Conservation (phyloP, 1,284 basidiomycete genomes). For the Mycosarcoma mackinlayi region DNA sequence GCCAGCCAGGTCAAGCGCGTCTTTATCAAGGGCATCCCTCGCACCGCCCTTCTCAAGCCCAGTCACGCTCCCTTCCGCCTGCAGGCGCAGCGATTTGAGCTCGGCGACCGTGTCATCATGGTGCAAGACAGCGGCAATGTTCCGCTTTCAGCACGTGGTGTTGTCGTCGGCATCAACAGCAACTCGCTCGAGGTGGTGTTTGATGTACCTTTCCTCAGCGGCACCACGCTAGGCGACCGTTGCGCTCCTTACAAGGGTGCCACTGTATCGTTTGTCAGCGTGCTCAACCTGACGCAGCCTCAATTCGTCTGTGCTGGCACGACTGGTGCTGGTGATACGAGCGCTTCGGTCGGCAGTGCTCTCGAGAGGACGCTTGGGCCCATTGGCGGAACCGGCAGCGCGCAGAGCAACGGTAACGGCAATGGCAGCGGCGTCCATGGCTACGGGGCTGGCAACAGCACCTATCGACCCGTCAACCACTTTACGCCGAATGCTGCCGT, state of each 20-base stretch:
- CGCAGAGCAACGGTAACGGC: conserved; percentile 30
- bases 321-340: conserved; percentile 25
- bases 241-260: conserved; percentile 51
- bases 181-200: conserved; percentile 91
- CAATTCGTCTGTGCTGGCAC: conserved; percentile 56
- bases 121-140: conserved; percentile 92
- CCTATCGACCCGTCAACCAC: conserved; percentile 47
- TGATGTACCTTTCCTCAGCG: conserved; percentile 94
- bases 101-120: conserved; percentile 97
- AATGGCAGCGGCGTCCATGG: conserved; percentile 36
- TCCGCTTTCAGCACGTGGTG: conserved; percentile 89
- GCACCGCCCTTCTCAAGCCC: conserved; percentile 94
- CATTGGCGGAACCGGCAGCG: conserved; percentile 32
- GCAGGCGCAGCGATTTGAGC: conserved; percentile 86
- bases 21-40: conserved; percentile 88
- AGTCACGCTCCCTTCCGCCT: conserved; percentile 88
- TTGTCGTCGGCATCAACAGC: conserved; percentile 87
- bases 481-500: conserved; percentile 36
- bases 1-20: conserved; percentile 84
- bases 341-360: conserved; percentile 44
- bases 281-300: conserved; percentile 64
- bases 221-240: conserved; percentile 81
- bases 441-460: conserved; percentile 23
- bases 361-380: conserved; percentile 54
- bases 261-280: conserved; percentile 52